These are phyloP conservation scores for Pleurotus tuoliensis DNA, from an alignment of 768 basidiomycete genomes.

Conservation along the genomic window DNA sequence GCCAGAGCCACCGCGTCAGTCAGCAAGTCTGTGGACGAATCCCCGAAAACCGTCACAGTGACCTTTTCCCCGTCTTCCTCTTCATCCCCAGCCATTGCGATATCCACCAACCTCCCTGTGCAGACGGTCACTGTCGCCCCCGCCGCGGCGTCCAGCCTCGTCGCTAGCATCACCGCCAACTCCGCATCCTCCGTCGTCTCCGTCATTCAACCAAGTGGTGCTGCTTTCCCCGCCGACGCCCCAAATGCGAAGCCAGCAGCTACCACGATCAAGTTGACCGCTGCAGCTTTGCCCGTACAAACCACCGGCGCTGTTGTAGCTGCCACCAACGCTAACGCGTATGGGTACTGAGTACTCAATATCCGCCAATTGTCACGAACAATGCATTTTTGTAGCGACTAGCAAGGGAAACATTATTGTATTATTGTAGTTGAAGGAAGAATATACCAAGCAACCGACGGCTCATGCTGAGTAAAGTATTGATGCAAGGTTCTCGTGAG, in stretches of 20 bases:
- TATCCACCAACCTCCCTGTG: slow-evolving; percentile 21
- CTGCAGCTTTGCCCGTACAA: neutral
- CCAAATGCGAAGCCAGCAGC: neutral
- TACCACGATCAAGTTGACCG: slow-evolving; percentile 5
- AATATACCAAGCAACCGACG: too few relatives aligned
- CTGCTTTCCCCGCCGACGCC: neutral
- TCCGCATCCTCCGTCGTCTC: slow-evolving; percentile 9
- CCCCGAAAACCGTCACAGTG: slow-evolving; percentile 27
- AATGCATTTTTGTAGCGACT: neutral
- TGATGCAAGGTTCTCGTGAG: neutral
- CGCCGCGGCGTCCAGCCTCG: slow-evolving; percentile 34
- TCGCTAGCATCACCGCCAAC: slow-evolving; percentile 32
- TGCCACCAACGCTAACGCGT: slow-evolving; percentile 5
- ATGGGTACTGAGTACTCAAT: neutral
- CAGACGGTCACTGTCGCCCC: slow-evolving; percentile 42
- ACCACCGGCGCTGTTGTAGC: neutral
- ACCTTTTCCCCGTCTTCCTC: slow-evolving; percentile 20
- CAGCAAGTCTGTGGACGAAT: neutral
- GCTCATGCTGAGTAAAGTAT: neutral
- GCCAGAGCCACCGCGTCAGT: neutral
- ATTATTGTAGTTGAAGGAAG: neutral
- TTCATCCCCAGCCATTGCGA: slow-evolving; percentile 9
- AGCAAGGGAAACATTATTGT: neutral
- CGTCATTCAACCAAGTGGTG: neutral
- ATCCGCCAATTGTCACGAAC: neutral